Base-by-base conservation (phyloP, 2,329 filamentous ascomycete species). In the Ophiosphaerella narmari region DNA sequence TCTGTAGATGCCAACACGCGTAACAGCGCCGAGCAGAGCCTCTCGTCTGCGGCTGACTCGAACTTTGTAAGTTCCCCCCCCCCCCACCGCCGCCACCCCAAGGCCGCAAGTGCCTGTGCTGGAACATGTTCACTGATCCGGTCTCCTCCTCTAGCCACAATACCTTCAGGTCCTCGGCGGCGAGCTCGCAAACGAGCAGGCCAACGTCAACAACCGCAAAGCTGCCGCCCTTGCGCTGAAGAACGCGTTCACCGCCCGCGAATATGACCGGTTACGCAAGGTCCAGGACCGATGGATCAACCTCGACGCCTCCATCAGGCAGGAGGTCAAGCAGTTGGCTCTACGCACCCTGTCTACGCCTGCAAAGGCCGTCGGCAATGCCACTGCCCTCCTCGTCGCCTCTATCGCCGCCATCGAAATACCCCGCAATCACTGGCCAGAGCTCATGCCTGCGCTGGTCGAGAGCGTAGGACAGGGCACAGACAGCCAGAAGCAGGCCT, bases 181-280 rank as follows among this genome's bases (percentile, higher is more conserved):
- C 78, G 91, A 96, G 77, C 86, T 99, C 70, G 91, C 92, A 52
- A 96, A 97, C 77, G 93, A 97, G 71, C 83, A 85, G 64, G 87
- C 89, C 26, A 62, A 82, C 89, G 71, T 84, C 89, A 60, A 85
- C 72, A 94, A 97, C 72, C 89, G 94, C 82, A 89, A 90, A 65
- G 93, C 94, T 64, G 94, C 94, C 67, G 94, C 92, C 85, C 85
- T 99, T 66, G 93, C 94, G 65, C 82, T 99, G 71, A 99, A 99
- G 80, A 99, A 99, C 82, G 89, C 94, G 68, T 97, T 99, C 80
- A 91, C 90, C 71, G 90, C 92, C 70, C 89, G 94, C 81, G 94
- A 99, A 77, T 87, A 87, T 70, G 80, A 86, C 68, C 88, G 91
- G 71, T 86, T 96, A 77, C 88, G 90, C 71, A 89, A 95, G 74